Percentiles rank a stretch among this genome's conserved stretches.
Evolutionary conservation across 2,329 filamentous ascomycete genomes (phyloP).

Genomic region (Penicillium sp.): DNA sequence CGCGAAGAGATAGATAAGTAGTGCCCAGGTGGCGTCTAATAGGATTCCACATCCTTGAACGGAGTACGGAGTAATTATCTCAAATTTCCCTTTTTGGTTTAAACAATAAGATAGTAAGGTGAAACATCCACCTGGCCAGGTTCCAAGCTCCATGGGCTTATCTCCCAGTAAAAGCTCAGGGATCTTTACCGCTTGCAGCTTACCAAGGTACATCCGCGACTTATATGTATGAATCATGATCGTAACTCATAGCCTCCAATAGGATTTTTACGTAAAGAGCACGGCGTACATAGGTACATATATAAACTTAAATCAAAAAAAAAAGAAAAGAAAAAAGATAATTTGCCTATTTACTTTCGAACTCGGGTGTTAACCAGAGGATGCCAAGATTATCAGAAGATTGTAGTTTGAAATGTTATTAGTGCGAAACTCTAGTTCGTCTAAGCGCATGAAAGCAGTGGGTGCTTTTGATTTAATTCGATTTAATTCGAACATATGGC

Average conservation of each 20-base stretch:
- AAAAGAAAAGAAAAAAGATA: background rate
- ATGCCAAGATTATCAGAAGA: slow-evolving; percentile 9
- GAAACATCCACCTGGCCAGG: background rate
- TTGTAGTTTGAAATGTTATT: background rate
- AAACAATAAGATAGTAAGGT: background rate
- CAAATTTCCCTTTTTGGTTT: background rate
- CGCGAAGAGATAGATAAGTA: slow-evolving; percentile 14
- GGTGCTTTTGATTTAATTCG: background rate
- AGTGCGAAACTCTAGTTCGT: slow-evolving; percentile 3
- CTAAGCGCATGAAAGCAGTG: slow-evolving; percentile 6
- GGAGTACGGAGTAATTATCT: background rate
- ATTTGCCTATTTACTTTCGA: background rate
- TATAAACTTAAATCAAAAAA: background rate
- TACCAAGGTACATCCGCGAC: background rate
- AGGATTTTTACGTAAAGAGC: background rate
- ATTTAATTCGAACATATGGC: background rate
- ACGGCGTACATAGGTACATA: background rate
- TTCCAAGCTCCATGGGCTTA: background rate
- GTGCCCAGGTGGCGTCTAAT: background rate
- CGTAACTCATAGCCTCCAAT: background rate
- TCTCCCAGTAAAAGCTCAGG: background rate
- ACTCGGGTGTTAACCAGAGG: background rate
- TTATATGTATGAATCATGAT: background rate
- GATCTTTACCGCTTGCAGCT: background rate
- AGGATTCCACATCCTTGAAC: slow-evolving; percentile 1